Evolutionary conservation across 75 land plant species (phyloP).

Genomic region (Selaginella moellendorffii): DNA sequence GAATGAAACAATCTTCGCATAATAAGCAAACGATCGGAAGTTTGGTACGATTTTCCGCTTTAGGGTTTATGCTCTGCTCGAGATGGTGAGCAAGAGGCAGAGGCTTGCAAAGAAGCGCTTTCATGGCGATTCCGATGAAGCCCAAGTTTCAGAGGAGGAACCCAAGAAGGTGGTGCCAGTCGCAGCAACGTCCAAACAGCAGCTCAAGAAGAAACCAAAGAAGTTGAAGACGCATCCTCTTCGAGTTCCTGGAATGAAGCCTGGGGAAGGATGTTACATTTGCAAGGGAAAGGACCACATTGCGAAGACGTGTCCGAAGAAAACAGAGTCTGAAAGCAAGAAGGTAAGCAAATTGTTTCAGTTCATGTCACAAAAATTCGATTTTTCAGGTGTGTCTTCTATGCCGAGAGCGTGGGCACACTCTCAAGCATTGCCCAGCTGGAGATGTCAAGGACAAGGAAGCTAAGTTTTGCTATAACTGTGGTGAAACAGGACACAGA

Average conservation of each 20-base stretch:
- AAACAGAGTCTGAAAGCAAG: conserved; percentile 52
- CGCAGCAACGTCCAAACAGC: conserved; percentile 1
- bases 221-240: conserved; percentile 52
- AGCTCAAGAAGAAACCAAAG: conserved; percentile 9
- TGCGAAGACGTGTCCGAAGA: conserved; percentile 68
- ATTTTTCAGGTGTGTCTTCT: conserved; percentile 57
- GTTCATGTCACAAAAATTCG: not conserved
- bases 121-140: conserved; percentile 11
- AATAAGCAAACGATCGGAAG: too few relatives aligned
- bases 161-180: not conserved
- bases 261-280: conserved; percentile 89
- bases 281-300: conserved; percentile 53
- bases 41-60: too few relatives aligned
- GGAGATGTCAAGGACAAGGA: conserved; percentile 28
- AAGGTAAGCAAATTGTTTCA: conserved; percentile 35
- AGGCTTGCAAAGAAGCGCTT: conserved; percentile 37
- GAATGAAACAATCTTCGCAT: too few relatives aligned
- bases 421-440: conserved; percentile 66
- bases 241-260: conserved; percentile 75
- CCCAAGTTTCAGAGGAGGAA: not conserved
- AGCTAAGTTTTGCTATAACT: conserved; percentile 67
- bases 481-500: conserved; percentile 69
- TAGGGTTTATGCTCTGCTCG: too few relatives aligned
- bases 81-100: conserved; percentile 72
- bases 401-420: conserved; percentile 73